phyloP scores from a whole-genome alignment of 2,329 filamentous ascomycete species.

The Pseudocercospora pini-densiflorae region DNA sequence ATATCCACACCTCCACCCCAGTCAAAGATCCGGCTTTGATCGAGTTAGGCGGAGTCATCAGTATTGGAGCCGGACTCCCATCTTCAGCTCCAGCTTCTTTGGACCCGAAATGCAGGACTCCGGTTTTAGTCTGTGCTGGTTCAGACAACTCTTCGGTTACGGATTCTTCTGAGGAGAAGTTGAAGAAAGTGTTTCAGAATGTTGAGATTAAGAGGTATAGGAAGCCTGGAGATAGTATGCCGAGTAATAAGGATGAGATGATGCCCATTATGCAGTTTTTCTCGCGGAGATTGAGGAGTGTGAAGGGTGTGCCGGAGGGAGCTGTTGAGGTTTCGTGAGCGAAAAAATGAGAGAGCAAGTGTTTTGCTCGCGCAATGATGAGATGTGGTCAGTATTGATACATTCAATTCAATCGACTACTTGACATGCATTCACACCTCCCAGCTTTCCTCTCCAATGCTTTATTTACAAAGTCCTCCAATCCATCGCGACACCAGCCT shows the following conservation, averaged over 20 bases:
- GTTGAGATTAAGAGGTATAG: conserved; percentile 72
- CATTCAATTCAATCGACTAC: background rate
- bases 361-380: conserved; percentile 36
- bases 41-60: conserved; percentile 64
- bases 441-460: background rate
- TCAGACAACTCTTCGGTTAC: conserved; percentile 58
- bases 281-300: conserved; percentile 65
- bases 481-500: background rate
- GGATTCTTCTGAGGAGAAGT: conserved; percentile 64
- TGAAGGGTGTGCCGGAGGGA: conserved; percentile 57
- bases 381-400: background rate
- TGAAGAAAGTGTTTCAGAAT: conserved; percentile 59
- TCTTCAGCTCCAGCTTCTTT: conserved; percentile 47
- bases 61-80: conserved; percentile 66
- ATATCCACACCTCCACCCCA: conserved; percentile 12
- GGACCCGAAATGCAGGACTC: conserved; percentile 63
- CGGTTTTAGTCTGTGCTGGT: conserved; percentile 65
- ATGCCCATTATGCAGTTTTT: conserved; percentile 87
- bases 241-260: conserved; percentile 81
- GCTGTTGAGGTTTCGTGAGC: conserved; percentile 52
- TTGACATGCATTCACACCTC: background rate
- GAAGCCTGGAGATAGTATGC: conserved; percentile 78
- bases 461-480: background rate
- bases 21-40: conserved; percentile 20
- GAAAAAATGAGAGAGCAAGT: background rate